Conservation (phyloP, 768 basidiomycete genomes). For the Tylopilus subfusipes region DNA sequence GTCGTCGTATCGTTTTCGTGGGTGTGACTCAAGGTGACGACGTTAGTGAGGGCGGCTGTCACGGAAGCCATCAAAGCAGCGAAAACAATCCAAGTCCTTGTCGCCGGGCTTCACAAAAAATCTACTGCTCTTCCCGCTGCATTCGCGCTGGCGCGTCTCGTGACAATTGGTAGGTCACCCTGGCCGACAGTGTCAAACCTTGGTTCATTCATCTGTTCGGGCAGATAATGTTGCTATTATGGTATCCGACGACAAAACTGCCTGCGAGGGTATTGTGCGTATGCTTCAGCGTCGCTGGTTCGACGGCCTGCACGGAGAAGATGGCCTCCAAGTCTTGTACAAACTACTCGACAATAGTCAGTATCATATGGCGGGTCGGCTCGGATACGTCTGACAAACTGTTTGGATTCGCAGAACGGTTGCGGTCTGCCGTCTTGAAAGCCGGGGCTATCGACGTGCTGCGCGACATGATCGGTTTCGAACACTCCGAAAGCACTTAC, state of each 20-base stretch:
- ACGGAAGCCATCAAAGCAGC: conserved; percentile 12
- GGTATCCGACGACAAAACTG: conserved; percentile 4
- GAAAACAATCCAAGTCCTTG: conserved; percentile 15
- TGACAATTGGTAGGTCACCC: conserved; percentile 18
- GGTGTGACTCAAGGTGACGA: background rate
- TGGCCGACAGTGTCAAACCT: background rate
- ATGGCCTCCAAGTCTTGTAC: conserved; percentile 19
- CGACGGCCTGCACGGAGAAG: conserved; percentile 27
- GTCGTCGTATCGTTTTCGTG: background rate
- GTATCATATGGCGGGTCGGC: background rate
- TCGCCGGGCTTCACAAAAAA: conserved; percentile 15
- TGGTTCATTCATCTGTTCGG: background rate
- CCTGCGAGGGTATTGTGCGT: conserved; percentile 4
- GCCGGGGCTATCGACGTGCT: conserved; percentile 13
- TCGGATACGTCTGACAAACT: background rate
- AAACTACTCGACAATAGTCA: conserved; percentile 21
- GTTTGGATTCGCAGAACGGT: conserved; percentile 5
- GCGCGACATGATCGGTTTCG: conserved; percentile 13
- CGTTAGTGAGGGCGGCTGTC: conserved; percentile 8
- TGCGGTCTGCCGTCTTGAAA: conserved; percentile 16
- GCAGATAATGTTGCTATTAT: conserved; percentile 18
- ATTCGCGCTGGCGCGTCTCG: conserved; percentile 13
- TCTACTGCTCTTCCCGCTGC: conserved; percentile 21
- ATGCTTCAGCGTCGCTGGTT: conserved; percentile 30
- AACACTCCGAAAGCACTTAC: conserved; percentile 3